phyloP scores from a whole-genome alignment of 352 stramenopile genomes.

The Pythium guiyangense region DNA sequence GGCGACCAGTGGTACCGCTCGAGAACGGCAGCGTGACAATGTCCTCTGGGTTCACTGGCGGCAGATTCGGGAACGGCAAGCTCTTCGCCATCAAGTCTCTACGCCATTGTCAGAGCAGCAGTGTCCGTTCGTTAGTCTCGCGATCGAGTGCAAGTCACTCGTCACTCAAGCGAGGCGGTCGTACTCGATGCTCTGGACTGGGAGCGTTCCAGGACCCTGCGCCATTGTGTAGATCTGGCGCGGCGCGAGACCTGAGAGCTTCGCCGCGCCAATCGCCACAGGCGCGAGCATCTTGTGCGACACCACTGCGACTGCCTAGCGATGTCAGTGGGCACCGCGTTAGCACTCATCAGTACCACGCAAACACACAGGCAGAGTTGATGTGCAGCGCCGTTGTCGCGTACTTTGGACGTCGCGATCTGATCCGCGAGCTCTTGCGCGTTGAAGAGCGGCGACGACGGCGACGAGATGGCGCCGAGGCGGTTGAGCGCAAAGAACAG shows the following conservation, averaged over 20 bases:
- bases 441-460: constrained; percentile 34
- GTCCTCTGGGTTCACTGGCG: constrained; percentile 6
- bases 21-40: constrained; percentile 80
- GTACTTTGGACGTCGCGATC: constrained; percentile 28
- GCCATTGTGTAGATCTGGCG: constrained; percentile 28
- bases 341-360: constrained; percentile 8
- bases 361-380: constrained; percentile 37
- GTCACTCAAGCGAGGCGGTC: too few species aligned
- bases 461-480: constrained; percentile 31
- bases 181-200: constrained; percentile 28
- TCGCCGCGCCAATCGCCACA: constrained; percentile 22
- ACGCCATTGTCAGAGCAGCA: too few species aligned
- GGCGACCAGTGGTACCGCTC: constrained; percentile 86
- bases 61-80: constrained; percentile 4
- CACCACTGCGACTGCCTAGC: constrained; percentile 5
- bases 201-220: not conserved
- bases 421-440: constrained; percentile 31
- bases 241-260: constrained; percentile 6
- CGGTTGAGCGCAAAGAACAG: constrained; percentile 38
- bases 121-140: too few species aligned
- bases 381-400: too few species aligned
- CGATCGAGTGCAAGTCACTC: too few species aligned
- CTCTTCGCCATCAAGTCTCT: constrained; percentile 25
- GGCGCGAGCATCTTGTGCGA: constrained; percentile 26
- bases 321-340: constrained; percentile 8